Base-by-base conservation (phyloP, 2,329 filamentous ascomycete species). In the Colletotrichum tabaci region DNA sequence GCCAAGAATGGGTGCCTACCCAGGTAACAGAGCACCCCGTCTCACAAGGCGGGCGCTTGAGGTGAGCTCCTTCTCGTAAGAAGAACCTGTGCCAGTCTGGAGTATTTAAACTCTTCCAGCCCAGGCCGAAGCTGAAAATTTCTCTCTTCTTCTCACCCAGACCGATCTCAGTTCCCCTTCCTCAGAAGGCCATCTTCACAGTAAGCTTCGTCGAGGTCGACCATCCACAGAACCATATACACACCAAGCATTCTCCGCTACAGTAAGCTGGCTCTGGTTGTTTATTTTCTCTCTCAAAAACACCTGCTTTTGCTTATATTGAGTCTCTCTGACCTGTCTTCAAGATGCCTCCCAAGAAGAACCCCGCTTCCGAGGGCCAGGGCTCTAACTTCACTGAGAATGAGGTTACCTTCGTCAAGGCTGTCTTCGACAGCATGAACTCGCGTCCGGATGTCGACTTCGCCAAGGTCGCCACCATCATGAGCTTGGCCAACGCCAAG, bases 361-460 rank as follows among this genome's bases (percentile, higher is more conserved):
- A 70, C 6, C 42, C 74, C 35, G 50, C 70, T 56, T 30, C 73
- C 30, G 76, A 67, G 8, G 46, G 4, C 23, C 62, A 77, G 18
- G 75, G 67, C 55, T 73, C 76, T 0, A 60, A 77, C 12, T 76
- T 84, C 56, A 83, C 77, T 13, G 78, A 80, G 1, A 75, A 70
- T 23, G 83, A 84, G 46, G 75, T 81, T 52, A 78, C 79, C 40
- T 83, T 84, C 75, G 79, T 84, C 75, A 82, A 83, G 66, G 79
- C 80, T 15, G 77, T 84, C 49, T 84, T 85, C 70, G 79, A 83
- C 74, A 81, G 83, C 74, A 83, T 84, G 80, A 81, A 76, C 6
- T 74, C 80, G 53, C 82, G 82, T 72, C 82, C 81, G 8, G 80
- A 83, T 9, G 80, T 84, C 38, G 77, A 87, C 75, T 87, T 81